Evolutionary conservation across 352 stramenopile genomes (phyloP).

Genomic region (Globisporangium canariense): DNA sequence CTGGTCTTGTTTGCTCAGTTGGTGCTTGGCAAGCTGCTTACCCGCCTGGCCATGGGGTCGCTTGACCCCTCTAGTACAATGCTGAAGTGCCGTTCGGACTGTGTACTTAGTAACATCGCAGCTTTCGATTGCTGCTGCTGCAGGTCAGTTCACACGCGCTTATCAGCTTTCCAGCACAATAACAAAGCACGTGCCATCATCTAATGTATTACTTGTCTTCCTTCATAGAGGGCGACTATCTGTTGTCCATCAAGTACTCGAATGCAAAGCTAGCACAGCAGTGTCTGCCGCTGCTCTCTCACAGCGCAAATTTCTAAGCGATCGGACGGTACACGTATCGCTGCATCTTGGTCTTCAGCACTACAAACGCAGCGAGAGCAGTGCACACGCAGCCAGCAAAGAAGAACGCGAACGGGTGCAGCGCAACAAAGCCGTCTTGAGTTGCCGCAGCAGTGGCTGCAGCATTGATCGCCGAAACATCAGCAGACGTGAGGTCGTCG

Average conservation of each 20-base stretch:
- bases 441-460: constrained; percentile 9
- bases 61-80: no score
- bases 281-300: neutral
- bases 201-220: neutral
- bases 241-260: no score
- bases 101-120: no score
- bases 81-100: no score
- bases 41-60: no score
- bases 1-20: no score
- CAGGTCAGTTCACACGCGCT: no score
- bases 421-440: constrained; percentile 17
- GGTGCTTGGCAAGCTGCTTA: no score
- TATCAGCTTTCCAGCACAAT: neutral
- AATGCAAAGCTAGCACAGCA: no score
- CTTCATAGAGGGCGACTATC: neutral
- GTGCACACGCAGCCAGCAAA: constrained; percentile 57
- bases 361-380: constrained; percentile 32
- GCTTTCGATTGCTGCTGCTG: no score
- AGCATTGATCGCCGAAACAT: constrained; percentile 1
- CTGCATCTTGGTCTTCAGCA: constrained; percentile 43
- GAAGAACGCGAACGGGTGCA: constrained; percentile 52
- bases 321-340: constrained; percentile 66
- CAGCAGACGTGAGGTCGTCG: neutral
- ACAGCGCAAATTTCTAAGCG: constrained; percentile 20
- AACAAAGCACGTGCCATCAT: neutral